Base-by-base conservation (phyloP, 371 early-diverging fungal genomes). In the Mortierella sp. region DNA sequence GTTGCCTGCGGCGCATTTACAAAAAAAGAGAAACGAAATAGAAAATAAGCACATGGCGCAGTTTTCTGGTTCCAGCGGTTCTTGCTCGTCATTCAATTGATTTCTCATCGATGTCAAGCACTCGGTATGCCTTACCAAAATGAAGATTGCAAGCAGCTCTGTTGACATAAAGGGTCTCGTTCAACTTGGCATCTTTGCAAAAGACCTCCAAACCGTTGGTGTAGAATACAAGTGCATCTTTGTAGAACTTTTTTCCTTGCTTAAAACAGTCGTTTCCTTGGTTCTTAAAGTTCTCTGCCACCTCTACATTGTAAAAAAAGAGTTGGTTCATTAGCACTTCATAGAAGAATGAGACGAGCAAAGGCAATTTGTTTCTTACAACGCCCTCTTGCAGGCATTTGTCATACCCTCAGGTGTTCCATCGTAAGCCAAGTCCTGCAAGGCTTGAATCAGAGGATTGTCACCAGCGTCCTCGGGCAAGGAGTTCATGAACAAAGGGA, bases 221-320 rank as follows among this genome's bases (percentile, higher is more conserved):
- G 86, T 98, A 99, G 85, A 85, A 97, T 39, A 87, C 74, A 49
- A 94, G 88, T 14, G 98, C 99, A 67, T 96, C 94, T 61, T 88
- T 78, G 84, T 90, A 97, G 57, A 83, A 84, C 10, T 75, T 39
- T 70, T 89, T 89, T 16, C 96, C 95, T 28, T 87, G 90, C 69
- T 91, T 89, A 86, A 96, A 97, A 66, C 92, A 88, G 12, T 96
- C 97, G 84, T 99, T 99, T 70, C 99, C 99, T 83, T 97, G 96
- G 62, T 94, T 91, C 86, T 97, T 98, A 75, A 97, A 96, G 87
- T 97, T 98, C 58, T 89, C 88, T 5, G 98, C 98, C 65, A 96
- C 88, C 85, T 98, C 97, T 96, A 75, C 57, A 12, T 1, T 65
- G 30, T 40, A 10, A 20, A 30, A 62, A 30, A 22, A 39, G 26